Conservation (phyloP, 345 rosid species). For the Linum tenue region DNA sequence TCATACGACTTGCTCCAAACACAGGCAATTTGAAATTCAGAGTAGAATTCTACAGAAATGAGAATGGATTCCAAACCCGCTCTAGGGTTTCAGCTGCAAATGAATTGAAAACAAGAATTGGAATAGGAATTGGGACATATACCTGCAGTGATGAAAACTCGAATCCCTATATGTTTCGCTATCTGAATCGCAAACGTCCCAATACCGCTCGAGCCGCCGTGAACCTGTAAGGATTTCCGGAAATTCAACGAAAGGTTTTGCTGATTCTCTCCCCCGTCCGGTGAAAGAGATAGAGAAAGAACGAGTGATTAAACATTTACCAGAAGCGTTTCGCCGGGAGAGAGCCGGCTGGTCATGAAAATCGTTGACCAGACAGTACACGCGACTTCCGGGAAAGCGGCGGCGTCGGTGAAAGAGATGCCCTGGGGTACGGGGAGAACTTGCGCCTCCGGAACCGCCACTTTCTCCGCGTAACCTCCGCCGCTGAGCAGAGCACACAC, state of each 20-base stretch:
- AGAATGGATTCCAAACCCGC: too few species aligned
- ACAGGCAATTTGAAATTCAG: too few species aligned
- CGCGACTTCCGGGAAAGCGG: conserved; percentile 74
- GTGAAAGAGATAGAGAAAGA: not conserved
- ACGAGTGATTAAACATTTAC: conserved; percentile 19
- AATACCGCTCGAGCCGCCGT: conserved; percentile 92
- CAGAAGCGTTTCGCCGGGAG: conserved; percentile 62
- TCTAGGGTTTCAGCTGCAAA: too few species aligned
- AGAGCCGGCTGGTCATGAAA: conserved; percentile 61
- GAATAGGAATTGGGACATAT: not conserved
- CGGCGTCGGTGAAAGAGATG: conserved; percentile 54
- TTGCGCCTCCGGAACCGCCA: conserved; percentile 62
- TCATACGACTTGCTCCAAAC: too few species aligned
- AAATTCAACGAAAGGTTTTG: too few species aligned
- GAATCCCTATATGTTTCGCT: conserved; percentile 54
- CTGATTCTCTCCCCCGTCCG: not conserved
- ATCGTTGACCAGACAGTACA: conserved; percentile 90
- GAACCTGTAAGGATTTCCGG: conserved; percentile 38
- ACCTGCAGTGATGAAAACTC: conserved; percentile 90
- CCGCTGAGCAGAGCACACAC: conserved; percentile 89
- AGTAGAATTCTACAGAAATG: too few species aligned
- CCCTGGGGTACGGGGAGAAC: conserved; percentile 53
- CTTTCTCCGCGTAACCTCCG: conserved; percentile 86
- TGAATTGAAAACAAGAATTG: too few species aligned
- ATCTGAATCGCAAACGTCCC: conserved; percentile 90